Evolutionary conservation across 2,329 filamentous ascomycete genomes (phyloP).

Genomic region (Fusarium armeniacum): DNA sequence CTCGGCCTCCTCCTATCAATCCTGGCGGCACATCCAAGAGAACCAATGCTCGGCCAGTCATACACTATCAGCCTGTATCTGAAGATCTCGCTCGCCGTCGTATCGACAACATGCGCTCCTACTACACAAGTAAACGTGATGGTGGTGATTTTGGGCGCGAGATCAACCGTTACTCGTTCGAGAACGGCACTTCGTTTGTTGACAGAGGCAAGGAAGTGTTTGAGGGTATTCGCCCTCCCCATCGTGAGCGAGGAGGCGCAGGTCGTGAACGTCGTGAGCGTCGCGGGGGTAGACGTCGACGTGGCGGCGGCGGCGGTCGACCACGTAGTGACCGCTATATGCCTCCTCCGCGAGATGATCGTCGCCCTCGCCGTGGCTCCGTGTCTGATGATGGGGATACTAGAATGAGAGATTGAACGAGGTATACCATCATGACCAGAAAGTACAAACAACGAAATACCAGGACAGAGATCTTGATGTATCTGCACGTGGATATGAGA

Average conservation of each 20-base stretch:
- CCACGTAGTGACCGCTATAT: conserved; percentile 54
- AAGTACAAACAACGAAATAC: neutral
- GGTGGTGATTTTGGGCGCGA: conserved; percentile 62
- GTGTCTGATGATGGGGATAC: conserved; percentile 25
- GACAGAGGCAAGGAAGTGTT: conserved; percentile 81
- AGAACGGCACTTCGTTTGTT: conserved; percentile 74
- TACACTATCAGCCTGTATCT: conserved; percentile 70
- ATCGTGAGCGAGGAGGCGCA: conserved; percentile 59
- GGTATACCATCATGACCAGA: neutral
- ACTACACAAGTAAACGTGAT: conserved; percentile 60
- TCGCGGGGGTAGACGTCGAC: conserved; percentile 54
- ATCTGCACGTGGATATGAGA: conserved; percentile 3
- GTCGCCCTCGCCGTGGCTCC: conserved; percentile 30
- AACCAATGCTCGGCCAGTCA: conserved; percentile 60
- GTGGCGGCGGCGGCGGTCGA: conserved; percentile 49
- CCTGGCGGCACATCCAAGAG: conserved; percentile 47
- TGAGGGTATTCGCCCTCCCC: conserved; percentile 72
- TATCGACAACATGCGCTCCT: conserved; percentile 67
- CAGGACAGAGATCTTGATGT: neutral
- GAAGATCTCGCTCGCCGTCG: conserved; percentile 75
- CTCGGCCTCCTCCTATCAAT: conserved; percentile 40
- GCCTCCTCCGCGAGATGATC: conserved; percentile 43
- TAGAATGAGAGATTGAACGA: conserved; percentile 29
- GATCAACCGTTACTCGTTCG: conserved; percentile 80
- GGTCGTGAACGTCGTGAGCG: conserved; percentile 52